phyloP scores from a whole-genome alignment of 2,329 filamentous ascomycete genomes.

The Diaporthe humulicola region DNA sequence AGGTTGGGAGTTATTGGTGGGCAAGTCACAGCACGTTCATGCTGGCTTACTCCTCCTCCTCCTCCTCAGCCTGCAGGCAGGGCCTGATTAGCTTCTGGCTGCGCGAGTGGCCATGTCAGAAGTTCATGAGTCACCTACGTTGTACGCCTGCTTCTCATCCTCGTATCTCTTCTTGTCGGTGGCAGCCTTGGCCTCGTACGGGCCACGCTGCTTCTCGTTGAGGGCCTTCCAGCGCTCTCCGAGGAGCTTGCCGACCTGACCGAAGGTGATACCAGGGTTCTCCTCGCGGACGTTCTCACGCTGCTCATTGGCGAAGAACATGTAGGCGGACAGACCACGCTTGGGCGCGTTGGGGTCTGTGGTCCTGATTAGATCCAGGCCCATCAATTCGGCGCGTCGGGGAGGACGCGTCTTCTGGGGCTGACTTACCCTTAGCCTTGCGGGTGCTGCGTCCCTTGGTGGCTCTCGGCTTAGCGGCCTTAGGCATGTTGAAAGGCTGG shows the following conservation, averaged over 20 bases:
- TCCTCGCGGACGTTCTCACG: conserved; percentile 98
- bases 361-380: conserved; percentile 26
- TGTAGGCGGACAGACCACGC: conserved; percentile 99
- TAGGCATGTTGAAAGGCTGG: conserved; percentile 66
- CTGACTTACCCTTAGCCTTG: conserved; percentile 70
- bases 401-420: not conserved
- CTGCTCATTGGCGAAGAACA: conserved; percentile 99
- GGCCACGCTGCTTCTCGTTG: conserved; percentile 89
- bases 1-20: not conserved
- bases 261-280: conserved; percentile 97
- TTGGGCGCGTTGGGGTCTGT: conserved; percentile 97
- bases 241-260: conserved; percentile 97
- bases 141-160: conserved; percentile 95
- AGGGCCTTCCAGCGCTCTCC: conserved; percentile 99
- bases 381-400: not conserved
- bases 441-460: conserved; percentile 67
- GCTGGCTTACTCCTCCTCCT: conserved; percentile 60
- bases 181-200: conserved; percentile 97
- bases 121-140: conserved; percentile 68
- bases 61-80: conserved; percentile 66
- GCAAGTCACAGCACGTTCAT: conserved; percentile 20
- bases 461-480: conserved; percentile 66
- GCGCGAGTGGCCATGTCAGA: conserved; percentile 39
- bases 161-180: conserved; percentile 99
- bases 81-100: conserved; percentile 46